These are phyloP conservation scores for Elongisporangium anandrum DNA, from an alignment of 352 stramenopile genomes.

Conservation along the genomic window DNA sequence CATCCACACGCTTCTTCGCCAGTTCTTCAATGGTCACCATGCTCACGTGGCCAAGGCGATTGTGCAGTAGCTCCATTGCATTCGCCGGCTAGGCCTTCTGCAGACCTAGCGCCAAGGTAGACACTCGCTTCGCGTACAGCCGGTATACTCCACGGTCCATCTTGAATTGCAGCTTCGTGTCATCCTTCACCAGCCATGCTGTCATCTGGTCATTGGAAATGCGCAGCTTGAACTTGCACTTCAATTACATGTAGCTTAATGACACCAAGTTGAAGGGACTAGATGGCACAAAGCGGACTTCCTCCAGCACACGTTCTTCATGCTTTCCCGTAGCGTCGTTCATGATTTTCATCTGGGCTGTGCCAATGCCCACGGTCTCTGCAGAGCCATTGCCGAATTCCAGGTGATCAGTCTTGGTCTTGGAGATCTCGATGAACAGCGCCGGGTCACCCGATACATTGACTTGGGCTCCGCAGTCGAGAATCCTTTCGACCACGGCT, in stretches of 20 bases:
- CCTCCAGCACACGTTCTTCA: slow-evolving; percentile 2
- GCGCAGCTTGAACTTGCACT: background rate
- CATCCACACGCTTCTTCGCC: slow-evolving; percentile 3
- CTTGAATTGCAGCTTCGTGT: slow-evolving; percentile 8
- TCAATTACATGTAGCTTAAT: slow-evolving; percentile 7
- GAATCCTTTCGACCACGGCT: too few species aligned
- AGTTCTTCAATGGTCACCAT: slow-evolving; percentile 6
- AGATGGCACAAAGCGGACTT: slow-evolving; percentile 10
- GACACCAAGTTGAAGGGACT: slow-evolving; percentile 8
- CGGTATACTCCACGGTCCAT: slow-evolving; percentile 4
- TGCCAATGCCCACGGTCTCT: too few species aligned
- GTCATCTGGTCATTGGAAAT: slow-evolving; percentile 4
- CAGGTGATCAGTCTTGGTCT: too few species aligned
- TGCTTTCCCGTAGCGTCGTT: slow-evolving; percentile 1
- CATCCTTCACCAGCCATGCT: slow-evolving; percentile 3
- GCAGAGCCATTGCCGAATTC: too few species aligned
- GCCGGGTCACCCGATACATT: slow-evolving; percentile 7
- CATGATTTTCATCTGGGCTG: slow-evolving; percentile 2
- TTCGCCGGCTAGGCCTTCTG: background rate
- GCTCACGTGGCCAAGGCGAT: slow-evolving; percentile 6
- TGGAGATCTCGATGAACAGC: background rate
- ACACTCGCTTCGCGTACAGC: background rate
- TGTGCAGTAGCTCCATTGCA: slow-evolving; percentile 8
- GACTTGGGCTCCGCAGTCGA: slow-evolving; percentile 7
- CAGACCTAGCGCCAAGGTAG: too few species aligned